Base-by-base conservation (phyloP, 352 stramenopile species). In the Pythium biforme region DNA sequence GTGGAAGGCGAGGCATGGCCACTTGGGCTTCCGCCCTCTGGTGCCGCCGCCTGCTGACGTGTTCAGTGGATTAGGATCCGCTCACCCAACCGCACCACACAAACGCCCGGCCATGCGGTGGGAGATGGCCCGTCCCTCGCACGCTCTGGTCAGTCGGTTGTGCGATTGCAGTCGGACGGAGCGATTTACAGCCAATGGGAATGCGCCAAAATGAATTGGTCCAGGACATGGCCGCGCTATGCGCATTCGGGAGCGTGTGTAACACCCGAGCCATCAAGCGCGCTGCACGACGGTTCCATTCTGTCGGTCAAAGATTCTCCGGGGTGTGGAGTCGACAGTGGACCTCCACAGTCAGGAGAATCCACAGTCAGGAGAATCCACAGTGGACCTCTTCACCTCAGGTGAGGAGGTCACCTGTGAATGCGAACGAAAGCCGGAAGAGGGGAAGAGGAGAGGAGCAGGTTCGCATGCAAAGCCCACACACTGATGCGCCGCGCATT, bases 81-180 rank as follows among this genome's bases (percentile, higher is more conserved):
- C 31, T 37, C 31, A 11, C 31, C 14, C 31, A 15, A 43, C 37
- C 11, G 40, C 19, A 23, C 20, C 19, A 47, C 40, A 11, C 40
- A 47, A 19, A 23, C 7, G 17, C 19, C 17, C 20, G 5, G n/a
- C 19, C n/a, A 25, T 23, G 19, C n/a, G 19, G 19, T 47, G 17
- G n/a, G 5, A 25, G 6, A 5, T 55, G 48, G 10, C 48, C 48
- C 26, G 48, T 39, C 48, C 0, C 25, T 27, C 1, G 1, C 48
- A 17, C 26, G 5, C 26, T 39, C 52, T 48, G 52, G 52, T 59
- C 52, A 59, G 52, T 39, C n/a, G 15, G 33, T 59, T 25, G 52
- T 59, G 19, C n/a, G n/a, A 15, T 56, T 56, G 49, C 46, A 12
- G 31, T 29, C 5, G 27, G 3, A 22, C 20, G 2, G 8, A 19